phyloP scores from a whole-genome alignment of 2,329 filamentous ascomycete species.

The Claviceps sp. region DNA sequence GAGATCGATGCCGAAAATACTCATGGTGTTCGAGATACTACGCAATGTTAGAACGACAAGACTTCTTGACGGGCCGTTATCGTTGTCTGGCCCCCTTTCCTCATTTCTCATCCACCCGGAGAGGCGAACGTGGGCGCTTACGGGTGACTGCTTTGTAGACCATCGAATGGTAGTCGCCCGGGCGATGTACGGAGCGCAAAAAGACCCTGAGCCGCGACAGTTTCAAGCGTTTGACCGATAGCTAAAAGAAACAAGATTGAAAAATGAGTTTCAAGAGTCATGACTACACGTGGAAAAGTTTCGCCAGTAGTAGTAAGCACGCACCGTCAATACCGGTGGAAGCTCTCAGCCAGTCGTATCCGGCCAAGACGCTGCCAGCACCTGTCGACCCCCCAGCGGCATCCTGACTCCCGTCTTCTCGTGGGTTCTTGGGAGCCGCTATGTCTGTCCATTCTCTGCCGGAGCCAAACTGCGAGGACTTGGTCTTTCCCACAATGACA shows the following conservation, averaged over 20 bases:
- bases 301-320: slow-evolving; percentile 3
- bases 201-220: slow-evolving; percentile 14
- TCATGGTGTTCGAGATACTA: slow-evolving; percentile 11
- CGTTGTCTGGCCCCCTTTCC: neutral
- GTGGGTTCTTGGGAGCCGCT: slow-evolving; percentile 28
- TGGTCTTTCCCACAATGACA: slow-evolving; percentile 39
- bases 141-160: slow-evolving; percentile 10
- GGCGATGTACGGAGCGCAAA: slow-evolving; percentile 17
- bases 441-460: slow-evolving; percentile 28
- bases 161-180: slow-evolving; percentile 6
- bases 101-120: neutral
- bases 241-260: neutral
- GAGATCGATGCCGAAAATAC: slow-evolving; percentile 14
- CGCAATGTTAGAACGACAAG: neutral
- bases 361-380: slow-evolving; percentile 22
- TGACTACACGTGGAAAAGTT: too few relatives aligned
- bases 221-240: slow-evolving; percentile 11
- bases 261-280: too few relatives aligned
- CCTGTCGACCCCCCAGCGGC: slow-evolving; percentile 24
- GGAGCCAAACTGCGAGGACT: slow-evolving; percentile 32
- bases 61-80: too few relatives aligned
- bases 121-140: slow-evolving; percentile 5
- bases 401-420: slow-evolving; percentile 33
- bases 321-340: slow-evolving; percentile 24
- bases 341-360: slow-evolving; percentile 28